Percentiles rank a stretch among this genome's conserved stretches.
Evolutionary conservation across 192 early-diverging fungal genomes (phyloP).

Genomic region (Backusella liffmaniae): DNA sequence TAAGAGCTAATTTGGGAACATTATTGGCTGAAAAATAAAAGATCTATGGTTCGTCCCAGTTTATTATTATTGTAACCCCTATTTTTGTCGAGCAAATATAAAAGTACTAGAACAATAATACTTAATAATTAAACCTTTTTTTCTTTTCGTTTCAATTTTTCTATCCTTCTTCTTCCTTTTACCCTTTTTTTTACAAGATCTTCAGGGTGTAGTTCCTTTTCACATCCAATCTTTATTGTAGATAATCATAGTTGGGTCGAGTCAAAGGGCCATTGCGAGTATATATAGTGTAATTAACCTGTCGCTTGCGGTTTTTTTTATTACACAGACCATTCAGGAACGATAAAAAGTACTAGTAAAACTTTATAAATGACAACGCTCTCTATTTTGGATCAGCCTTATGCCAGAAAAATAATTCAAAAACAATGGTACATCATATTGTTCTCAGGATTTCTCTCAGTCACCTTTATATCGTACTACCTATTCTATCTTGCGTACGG

Average conservation of each 20-base stretch:
- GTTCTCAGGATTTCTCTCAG: not conserved
- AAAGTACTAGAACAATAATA: not conserved
- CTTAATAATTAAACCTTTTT: not conserved
- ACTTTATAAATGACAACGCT: not conserved
- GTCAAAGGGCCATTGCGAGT: not conserved
- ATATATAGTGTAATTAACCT: not conserved
- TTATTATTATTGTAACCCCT: not conserved
- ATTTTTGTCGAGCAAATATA: not conserved
- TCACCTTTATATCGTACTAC: not conserved
- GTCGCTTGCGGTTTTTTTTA: not conserved
- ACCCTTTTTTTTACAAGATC: not conserved
- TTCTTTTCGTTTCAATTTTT: not conserved
- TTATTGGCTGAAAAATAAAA: not conserved
- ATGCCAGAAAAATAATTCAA: conserved; percentile 6
- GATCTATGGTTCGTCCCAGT: not conserved
- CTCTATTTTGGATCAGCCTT: conserved; percentile 1
- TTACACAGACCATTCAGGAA: not conserved
- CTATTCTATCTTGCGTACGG: conserved; percentile 3
- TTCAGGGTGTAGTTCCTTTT: not conserved
- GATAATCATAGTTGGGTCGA: not conserved
- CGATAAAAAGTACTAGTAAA: not conserved
- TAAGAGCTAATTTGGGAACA: not conserved
- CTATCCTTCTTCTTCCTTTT: not conserved
- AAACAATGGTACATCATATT: not conserved
- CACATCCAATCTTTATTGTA: not conserved